Evolutionary conservation across 306 rosid genomes (phyloP), one percentile per base, ranked within the genome.

Genomic region (Dryas drummondii): DNA sequence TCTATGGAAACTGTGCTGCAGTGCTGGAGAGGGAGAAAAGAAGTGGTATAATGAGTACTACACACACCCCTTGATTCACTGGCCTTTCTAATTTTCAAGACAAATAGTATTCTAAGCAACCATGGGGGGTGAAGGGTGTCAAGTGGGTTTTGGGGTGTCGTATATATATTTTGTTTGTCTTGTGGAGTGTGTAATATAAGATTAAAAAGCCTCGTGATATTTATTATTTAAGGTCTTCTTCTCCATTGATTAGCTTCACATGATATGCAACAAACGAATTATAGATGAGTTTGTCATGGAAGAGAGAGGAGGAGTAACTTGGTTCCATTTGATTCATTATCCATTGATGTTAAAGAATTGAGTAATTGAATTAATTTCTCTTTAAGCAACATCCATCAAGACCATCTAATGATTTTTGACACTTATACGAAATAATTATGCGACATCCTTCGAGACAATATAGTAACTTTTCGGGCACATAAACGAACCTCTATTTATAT

Each of bases 11-110:
- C 48, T 22, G 72, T 66, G 71, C 66, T 70, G 53, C 26, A 40
- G 73, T 60, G 66, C 69, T 55, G 50, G 69, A 52, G 72, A 7
- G 45, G 63, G 71, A 16, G 11, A 65, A 52, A 56, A 44, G 10
- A 48, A 60, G 22, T 5, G 9, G 68, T 59, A 64, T 57, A 74
- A 73, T 76, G 72, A 62, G 63, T 62, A 44, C 83, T 27, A 67
- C 53, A 53, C 85, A 78, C 74, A 13, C 58, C 37, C 74, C 50
- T 56, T 60, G 72, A 66, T 72, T 71, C 81, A 72, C 71, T 57
- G 67, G 81, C 66, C 66, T 70, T 79, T 84, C 47, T 50, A 19
- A 15, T 57, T 72, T 72, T 72, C 67, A 72, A 56, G 67, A 51
- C 19, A n/a, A 65, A 27, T 59, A 51, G 57, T 32, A 47, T 67